phyloP scores from a whole-genome alignment of 139 green algal genomes.

The Tetraselmis striata region DNA sequence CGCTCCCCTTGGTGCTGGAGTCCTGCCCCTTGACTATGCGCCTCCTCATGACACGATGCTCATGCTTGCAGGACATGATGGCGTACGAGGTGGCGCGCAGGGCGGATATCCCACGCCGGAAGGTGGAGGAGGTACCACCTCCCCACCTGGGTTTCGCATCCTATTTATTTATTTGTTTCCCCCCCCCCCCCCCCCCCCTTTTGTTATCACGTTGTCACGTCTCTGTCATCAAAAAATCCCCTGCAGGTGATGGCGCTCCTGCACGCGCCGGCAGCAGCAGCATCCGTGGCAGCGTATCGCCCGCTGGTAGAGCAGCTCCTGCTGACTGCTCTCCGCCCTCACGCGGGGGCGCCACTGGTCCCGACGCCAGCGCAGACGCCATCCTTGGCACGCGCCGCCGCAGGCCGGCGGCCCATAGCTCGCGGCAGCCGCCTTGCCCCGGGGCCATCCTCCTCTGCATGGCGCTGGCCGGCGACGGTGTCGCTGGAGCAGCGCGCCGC shows the following conservation, averaged over 20 bases:
- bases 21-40: no score
- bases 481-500: neutral
- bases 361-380: neutral
- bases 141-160: neutral
- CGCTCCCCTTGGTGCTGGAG: no score
- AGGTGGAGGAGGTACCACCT: neutral
- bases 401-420: neutral
- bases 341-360: neutral
- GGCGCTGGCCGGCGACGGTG: neutral
- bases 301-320: neutral
- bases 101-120: neutral
- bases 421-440: no score
- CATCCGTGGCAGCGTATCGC: neutral
- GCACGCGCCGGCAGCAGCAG: neutral
- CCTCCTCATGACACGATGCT: no score
- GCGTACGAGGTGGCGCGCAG: neutral
- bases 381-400: neutral
- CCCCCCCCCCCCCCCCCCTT: neutral
- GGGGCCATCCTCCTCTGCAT: neutral
- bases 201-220: neutral
- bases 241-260: no score
- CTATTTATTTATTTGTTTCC: no score
- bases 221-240: no score
- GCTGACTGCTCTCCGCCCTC: neutral
- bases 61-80: neutral